These are phyloP conservation scores for Cardiospermum halicacabum DNA, from an alignment of 345 rosid species.

Conservation along the genomic window DNA sequence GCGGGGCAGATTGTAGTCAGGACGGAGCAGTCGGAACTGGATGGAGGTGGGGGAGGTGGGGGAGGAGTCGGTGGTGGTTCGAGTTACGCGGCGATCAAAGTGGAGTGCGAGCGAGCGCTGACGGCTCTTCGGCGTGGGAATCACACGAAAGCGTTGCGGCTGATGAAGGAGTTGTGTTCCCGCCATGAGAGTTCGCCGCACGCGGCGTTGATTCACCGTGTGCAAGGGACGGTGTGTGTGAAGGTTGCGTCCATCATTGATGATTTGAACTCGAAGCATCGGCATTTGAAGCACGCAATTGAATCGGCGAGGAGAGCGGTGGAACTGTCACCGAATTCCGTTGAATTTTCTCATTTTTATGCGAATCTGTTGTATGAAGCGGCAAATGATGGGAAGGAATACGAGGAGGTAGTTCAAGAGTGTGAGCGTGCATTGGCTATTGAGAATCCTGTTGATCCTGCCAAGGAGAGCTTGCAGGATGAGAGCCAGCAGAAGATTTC, in stretches of 20 bases:
- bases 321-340: slow-evolving; percentile 66
- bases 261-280: slow-evolving; percentile 66
- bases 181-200: slow-evolving; percentile 46
- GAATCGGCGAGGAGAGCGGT: slow-evolving; percentile 72
- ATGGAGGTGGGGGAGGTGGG: not conserved
- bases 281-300: slow-evolving; percentile 60
- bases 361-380: slow-evolving; percentile 82
- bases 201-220: slow-evolving; percentile 65
- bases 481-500: slow-evolving; percentile 76
- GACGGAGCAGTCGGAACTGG: slow-evolving; percentile 30
- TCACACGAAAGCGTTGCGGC: slow-evolving; percentile 75
- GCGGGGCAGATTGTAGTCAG: slow-evolving; percentile 5
- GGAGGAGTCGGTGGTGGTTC: slow-evolving; percentile 15
- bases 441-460: slow-evolving; percentile 80
- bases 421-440: slow-evolving; percentile 80
- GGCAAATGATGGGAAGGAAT: slow-evolving; percentile 75
- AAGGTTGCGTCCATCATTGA: slow-evolving; percentile 75
- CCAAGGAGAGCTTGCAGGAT: slow-evolving; percentile 75
- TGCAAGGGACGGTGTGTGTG: slow-evolving; percentile 71
- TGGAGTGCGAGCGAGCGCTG: slow-evolving; percentile 82
- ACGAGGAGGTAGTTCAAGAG: slow-evolving; percentile 77
- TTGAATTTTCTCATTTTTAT: slow-evolving; percentile 81
- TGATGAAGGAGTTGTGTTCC: slow-evolving; percentile 69
- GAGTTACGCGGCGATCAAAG: slow-evolving; percentile 44
- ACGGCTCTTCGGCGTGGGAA: slow-evolving; percentile 78